Evolutionary conservation across 345 rosid genomes (phyloP).

Genomic region (Dimocarpus longan): DNA sequence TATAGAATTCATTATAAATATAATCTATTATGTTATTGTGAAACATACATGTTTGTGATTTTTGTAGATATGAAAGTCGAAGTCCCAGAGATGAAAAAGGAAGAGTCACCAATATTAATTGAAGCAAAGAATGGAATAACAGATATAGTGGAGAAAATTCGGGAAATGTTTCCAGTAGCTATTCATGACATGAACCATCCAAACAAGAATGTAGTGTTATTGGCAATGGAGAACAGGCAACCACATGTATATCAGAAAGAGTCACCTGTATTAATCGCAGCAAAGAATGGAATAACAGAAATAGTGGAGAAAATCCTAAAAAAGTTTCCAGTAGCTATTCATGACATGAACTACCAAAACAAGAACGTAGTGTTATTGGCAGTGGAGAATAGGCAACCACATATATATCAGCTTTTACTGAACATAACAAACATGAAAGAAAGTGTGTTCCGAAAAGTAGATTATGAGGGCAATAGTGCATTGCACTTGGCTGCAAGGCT

Average conservation of each 20-base stretch:
- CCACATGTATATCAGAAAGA: conserved; percentile 33
- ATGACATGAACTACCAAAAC: conserved; percentile 11
- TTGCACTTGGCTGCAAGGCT: conserved; percentile 52
- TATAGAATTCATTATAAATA: background rate
- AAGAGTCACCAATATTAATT: conserved; percentile 22
- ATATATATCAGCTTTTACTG: conserved; percentile 33
- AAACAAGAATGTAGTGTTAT: conserved; percentile 25
- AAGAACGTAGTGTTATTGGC: conserved; percentile 35
- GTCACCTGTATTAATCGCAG: no score
- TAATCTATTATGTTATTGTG: background rate
- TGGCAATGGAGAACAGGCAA: conserved; percentile 59
- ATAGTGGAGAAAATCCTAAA: conserved; percentile 25
- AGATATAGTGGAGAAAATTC: conserved; percentile 29
- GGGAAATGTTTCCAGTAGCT: conserved; percentile 25
- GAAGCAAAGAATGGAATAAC: conserved; percentile 28
- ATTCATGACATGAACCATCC: conserved; percentile 19
- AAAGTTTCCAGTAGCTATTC: conserved; percentile 16
- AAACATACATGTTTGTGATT: background rate
- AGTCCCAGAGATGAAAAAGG: background rate
- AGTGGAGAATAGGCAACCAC: conserved; percentile 51
- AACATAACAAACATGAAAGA: conserved; percentile 25
- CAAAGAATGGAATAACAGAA: conserved; percentile 10
- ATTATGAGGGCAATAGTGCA: conserved; percentile 48
- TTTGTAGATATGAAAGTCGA: background rate
- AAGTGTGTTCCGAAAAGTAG: conserved; percentile 38